Conservation (phyloP, 2,329 filamentous ascomycete species). For the Pseudocercospora musae region DNA sequence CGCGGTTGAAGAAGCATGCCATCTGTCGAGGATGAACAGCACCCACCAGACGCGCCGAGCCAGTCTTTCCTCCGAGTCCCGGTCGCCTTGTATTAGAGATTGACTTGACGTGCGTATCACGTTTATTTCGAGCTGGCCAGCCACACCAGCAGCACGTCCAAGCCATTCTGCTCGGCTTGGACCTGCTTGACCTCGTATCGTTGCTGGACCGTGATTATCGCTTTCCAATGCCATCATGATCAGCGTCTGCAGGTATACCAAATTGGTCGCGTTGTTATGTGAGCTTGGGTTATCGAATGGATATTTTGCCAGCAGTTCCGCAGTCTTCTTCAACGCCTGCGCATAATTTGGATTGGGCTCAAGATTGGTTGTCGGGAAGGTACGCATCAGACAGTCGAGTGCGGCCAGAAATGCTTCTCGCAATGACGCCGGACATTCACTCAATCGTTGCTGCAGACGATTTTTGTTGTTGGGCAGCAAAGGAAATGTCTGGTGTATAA, state of each 20-base stretch:
- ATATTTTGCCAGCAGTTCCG: conserved; percentile 43
- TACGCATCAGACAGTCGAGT: conserved; percentile 58
- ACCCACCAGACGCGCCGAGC: conserved; percentile 68
- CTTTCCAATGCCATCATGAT: conserved; percentile 65
- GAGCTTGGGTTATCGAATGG: conserved; percentile 45
- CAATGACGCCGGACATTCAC: conserved; percentile 54
- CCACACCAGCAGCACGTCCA: conserved; percentile 63
- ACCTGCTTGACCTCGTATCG: conserved; percentile 45
- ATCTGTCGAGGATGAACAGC: conserved; percentile 67
- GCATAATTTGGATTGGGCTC: conserved; percentile 35
- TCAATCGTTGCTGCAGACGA: conserved; percentile 56
- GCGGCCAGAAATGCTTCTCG: conserved; percentile 64
- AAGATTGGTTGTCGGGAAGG: conserved; percentile 45
- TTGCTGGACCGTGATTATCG: conserved; percentile 54
- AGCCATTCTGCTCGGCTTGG: conserved; percentile 56
- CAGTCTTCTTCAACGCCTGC: conserved; percentile 41
- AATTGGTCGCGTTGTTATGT: conserved; percentile 42
- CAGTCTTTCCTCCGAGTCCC: conserved; percentile 61
- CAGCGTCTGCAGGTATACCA: conserved; percentile 63
- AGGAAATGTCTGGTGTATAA: conserved; percentile 66
- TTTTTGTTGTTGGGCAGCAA: conserved; percentile 59
- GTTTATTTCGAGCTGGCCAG: conserved; percentile 63
- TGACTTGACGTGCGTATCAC: conserved; percentile 42
- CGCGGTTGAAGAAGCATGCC: conserved; percentile 67
- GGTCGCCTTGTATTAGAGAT: conserved; percentile 46